phyloP scores from a whole-genome alignment of 225 moss, liverwort and hornwort species.

The Thuidium tamariscinum region DNA sequence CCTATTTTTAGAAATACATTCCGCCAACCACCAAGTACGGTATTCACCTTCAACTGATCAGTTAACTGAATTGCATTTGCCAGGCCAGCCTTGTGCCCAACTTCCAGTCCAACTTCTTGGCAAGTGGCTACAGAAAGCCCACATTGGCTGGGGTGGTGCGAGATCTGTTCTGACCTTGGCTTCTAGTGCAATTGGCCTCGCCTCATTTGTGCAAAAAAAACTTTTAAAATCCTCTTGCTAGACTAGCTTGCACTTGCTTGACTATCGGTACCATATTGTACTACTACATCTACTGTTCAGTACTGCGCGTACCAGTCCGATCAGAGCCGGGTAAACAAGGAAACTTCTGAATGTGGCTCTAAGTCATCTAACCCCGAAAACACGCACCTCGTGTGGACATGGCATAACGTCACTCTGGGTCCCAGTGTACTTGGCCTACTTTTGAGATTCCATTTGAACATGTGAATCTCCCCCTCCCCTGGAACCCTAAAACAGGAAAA shows the following conservation, averaged over 20 bases:
- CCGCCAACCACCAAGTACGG: background rate
- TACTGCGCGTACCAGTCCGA: too few relatives aligned
- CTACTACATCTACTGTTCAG: background rate
- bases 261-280: background rate
- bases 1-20: background rate
- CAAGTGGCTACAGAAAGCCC: background rate
- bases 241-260: background rate
- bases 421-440: background rate
- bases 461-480: background rate
- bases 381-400: background rate
- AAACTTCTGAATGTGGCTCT: background rate
- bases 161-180: background rate
- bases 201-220: background rate
- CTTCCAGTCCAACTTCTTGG: background rate
- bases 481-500: background rate
- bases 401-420: background rate
- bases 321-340: background rate
- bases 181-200: background rate
- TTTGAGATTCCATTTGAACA: background rate
- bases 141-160: background rate
- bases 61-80: background rate
- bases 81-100: background rate
- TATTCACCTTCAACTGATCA: too few relatives aligned
- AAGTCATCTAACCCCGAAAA: too few relatives aligned
- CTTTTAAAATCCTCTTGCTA: background rate